Evolutionary conservation across 2,329 filamentous ascomycete species (phyloP), one percentile per base, ranked within the genome.

Genomic region (Passalora sequoiae): DNA sequence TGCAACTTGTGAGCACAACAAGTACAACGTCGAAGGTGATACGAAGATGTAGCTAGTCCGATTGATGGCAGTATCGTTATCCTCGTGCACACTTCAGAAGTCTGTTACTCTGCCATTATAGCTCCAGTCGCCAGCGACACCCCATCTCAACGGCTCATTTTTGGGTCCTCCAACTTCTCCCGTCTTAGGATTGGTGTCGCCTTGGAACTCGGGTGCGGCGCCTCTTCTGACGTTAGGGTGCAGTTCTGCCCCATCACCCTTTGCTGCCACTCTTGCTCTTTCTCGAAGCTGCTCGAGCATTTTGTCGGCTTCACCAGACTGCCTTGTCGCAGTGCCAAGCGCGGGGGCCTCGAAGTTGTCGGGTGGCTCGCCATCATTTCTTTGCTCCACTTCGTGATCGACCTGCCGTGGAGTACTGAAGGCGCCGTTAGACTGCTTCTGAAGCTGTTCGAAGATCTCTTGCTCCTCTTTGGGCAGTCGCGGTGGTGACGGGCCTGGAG

Each of bases 91-190:
- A 27, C 22, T 38, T 70, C 60, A 80, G 49, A 98, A 98, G 68
- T 98, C 92, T 17, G 91, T 97, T 42, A 94, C 89, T 51, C 91
- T 74, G 35, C 92, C 92, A 66, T 96, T 96, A 66, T 86, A 98
- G 65, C 88, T 96, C 84, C 89, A 98, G 63, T 86, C 82, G 1
- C 86, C 83, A 0, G 59, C 63, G 13, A 75, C 72, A 0, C 89
- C 89, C 91, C 91, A 96, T 57, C 89, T 72, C 62, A 97, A 62
- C 39, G 92, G 92, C 68, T 98, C 91, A 62, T 94, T 97, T 80
- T 97, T 98, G 4, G 92, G 92, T 1, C 92, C 92, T 4, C 92
- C 92, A 8, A 96, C 80, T 74, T 98, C 92, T 17, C 92, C 92
- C 1, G 92, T 98, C 73, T 83, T 84, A 2, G 92, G 92, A 66